Percentiles rank a stretch among this genome's conserved stretches.
phyloP scores from a whole-genome alignment of 352 stramenopile genomes.

The Phytopythium kandeliae region DNA sequence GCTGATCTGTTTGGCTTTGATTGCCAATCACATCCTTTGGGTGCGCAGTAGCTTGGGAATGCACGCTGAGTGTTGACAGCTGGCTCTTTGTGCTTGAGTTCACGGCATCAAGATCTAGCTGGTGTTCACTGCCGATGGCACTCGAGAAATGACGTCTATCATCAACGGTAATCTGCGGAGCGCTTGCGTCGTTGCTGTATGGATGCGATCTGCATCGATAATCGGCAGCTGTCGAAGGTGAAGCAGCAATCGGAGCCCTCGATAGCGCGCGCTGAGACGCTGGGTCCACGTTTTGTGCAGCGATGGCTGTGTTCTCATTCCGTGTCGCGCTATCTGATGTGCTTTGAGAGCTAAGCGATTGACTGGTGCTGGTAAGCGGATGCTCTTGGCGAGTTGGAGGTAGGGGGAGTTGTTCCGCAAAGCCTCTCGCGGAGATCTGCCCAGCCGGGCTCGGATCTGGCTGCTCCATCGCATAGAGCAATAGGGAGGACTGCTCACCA shows the following conservation, averaged over 20 bases:
- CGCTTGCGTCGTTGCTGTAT: not conserved
- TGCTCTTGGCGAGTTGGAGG: not conserved
- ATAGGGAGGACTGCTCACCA: not conserved
- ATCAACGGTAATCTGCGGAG: not conserved
- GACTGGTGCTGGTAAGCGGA: not conserved
- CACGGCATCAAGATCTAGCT: too few species aligned
- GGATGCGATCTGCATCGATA: not conserved
- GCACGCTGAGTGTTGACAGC: not conserved
- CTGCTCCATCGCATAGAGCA: not conserved
- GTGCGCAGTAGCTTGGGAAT: not conserved
- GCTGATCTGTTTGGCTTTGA: not conserved
- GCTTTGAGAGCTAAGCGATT: not conserved
- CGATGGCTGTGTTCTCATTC: not conserved
- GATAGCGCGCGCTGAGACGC: not conserved
- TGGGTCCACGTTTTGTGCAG: not conserved
- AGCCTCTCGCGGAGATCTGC: not conserved
- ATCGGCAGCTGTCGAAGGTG: not conserved
- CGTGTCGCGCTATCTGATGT: not conserved
- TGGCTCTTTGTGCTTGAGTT: too few species aligned
- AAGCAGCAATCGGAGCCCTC: not conserved
- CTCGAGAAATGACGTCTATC: too few species aligned
- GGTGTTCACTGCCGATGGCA: too few species aligned
- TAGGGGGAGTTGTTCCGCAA: not conserved
- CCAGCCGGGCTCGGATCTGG: too few species aligned
- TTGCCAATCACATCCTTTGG: not conserved